phyloP scores from a whole-genome alignment of 192 early-diverging fungal species.

The Backusella luteola region DNA sequence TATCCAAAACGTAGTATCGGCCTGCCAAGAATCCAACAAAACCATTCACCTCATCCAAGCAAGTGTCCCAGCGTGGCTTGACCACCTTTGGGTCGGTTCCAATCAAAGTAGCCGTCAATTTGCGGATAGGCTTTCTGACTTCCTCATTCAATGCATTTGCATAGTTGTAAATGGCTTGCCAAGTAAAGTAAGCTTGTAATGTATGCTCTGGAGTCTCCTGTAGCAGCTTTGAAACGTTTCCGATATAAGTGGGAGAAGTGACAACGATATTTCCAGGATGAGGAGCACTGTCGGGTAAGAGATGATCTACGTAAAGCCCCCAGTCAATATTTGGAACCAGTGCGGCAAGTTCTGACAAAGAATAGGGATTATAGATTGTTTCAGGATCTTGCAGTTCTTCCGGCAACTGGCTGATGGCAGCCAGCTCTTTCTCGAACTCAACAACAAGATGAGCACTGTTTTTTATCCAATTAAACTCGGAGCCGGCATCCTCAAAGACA shows the following conservation, averaged over 20 bases:
- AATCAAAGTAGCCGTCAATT: slow-evolving; percentile 36
- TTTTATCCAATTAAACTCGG: slow-evolving; percentile 19
- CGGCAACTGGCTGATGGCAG: slow-evolving; percentile 43
- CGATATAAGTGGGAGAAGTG: slow-evolving; percentile 31
- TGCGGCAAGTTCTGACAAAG: slow-evolving; percentile 32
- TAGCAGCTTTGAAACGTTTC: slow-evolving; percentile 29
- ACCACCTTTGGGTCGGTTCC: slow-evolving; percentile 46
- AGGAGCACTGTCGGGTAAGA: slow-evolving; percentile 25
- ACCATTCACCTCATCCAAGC: slow-evolving; percentile 34
- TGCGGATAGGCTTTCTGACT: slow-evolving; percentile 37
- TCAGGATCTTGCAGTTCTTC: slow-evolving; percentile 52
- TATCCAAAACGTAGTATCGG: slow-evolving; percentile 42
- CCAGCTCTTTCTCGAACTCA: slow-evolving; percentile 59
- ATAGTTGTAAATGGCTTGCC: slow-evolving; percentile 44
- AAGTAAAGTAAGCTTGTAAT: slow-evolving; percentile 52
- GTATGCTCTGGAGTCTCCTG: slow-evolving; percentile 32
- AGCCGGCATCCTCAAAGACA: slow-evolving; percentile 16
- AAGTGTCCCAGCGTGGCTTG: slow-evolving; percentile 50
- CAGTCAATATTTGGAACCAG: slow-evolving; percentile 39
- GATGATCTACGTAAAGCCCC: slow-evolving; percentile 33
- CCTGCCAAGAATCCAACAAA: slow-evolving; percentile 42
- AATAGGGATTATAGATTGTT: slow-evolving; percentile 49
- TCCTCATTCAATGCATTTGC: slow-evolving; percentile 37
- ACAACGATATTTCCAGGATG: slow-evolving; percentile 34
- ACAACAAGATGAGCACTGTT: slow-evolving; percentile 41